phyloP scores from a whole-genome alignment of 345 rosid species.

The Corymbia maculata region DNA sequence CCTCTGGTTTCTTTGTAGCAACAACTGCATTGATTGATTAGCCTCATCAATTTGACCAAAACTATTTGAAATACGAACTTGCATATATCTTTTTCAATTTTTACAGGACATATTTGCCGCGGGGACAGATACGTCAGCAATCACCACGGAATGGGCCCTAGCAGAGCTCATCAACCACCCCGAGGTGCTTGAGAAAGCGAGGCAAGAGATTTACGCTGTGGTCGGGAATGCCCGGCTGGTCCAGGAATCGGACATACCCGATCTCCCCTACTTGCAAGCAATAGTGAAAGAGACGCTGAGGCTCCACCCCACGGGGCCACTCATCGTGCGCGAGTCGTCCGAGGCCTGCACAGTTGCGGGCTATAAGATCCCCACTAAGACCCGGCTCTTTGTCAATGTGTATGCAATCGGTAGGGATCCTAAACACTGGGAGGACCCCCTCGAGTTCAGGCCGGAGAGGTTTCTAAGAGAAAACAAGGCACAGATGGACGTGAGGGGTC shows the following conservation, averaged over 20 bases:
- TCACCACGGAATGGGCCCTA: constrained; percentile 51
- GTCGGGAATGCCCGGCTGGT: constrained; percentile 33
- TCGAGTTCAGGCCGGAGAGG: constrained; percentile 58
- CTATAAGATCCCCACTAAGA: constrained; percentile 38
- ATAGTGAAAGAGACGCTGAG: constrained; percentile 54
- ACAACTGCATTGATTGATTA: background rate
- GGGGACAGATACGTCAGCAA: constrained; percentile 61
- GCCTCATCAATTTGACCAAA: background rate
- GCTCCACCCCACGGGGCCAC: constrained; percentile 67
- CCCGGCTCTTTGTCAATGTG: constrained; percentile 34
- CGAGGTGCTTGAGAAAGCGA: constrained; percentile 26
- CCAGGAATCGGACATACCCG: constrained; percentile 47
- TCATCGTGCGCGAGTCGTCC: constrained; percentile 44
- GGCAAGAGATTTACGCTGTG: constrained; percentile 36
- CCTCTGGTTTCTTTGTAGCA: background rate
- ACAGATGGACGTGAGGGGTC: constrained; percentile 37
- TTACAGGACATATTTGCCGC: constrained; percentile 50
- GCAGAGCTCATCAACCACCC: constrained; percentile 63
- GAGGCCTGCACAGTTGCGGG: constrained; percentile 27
- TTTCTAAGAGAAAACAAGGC: constrained; percentile 14
- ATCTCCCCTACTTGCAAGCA: constrained; percentile 62
- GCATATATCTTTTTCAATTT: background rate
- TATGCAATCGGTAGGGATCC: constrained; percentile 61
- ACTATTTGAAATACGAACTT: background rate
- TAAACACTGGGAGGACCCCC: constrained; percentile 42